phyloP scores from a whole-genome alignment of 306 rosid species.

The Prunus mongolica region DNA sequence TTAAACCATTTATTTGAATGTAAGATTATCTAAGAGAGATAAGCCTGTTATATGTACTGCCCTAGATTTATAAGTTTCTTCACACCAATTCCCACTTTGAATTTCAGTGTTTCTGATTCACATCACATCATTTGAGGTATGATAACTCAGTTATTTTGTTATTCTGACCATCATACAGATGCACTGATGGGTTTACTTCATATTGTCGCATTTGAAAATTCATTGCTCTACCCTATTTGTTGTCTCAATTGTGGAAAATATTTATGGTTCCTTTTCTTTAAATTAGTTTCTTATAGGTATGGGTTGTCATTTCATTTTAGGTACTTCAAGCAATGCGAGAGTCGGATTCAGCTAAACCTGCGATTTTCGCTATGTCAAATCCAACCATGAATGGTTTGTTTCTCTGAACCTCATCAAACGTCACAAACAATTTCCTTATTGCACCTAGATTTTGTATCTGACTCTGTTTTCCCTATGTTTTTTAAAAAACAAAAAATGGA shows the following conservation, averaged over 20 bases:
- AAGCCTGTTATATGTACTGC: not conserved
- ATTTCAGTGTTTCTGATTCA: not conserved
- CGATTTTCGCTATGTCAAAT: slow-evolving; percentile 98
- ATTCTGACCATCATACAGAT: not conserved
- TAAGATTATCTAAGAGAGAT: not conserved
- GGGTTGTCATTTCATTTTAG: slow-evolving; percentile 43
- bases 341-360: slow-evolving; percentile 90
- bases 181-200: not conserved
- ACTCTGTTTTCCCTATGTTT: not conserved
- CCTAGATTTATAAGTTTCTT: not conserved
- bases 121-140: not conserved
- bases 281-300: slow-evolving; percentile 12
- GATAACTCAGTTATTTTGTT: not conserved
- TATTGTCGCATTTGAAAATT: not conserved
- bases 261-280: not conserved
- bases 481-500: not conserved
- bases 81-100: not conserved
- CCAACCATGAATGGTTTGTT: slow-evolving; percentile 96
- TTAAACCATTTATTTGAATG: not conserved
- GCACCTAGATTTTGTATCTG: slow-evolving; percentile 12
- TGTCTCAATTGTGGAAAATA: not conserved
- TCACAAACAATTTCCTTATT: slow-evolving; percentile 21
- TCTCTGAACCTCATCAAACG: slow-evolving; percentile 27
- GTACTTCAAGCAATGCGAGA: slow-evolving; percentile 93
- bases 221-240: not conserved